Percentiles rank a stretch among this genome's conserved stretches.
Evolutionary conservation across 2,329 filamentous ascomycete genomes (phyloP).

Genomic region (Pseudocercospora cruenta): DNA sequence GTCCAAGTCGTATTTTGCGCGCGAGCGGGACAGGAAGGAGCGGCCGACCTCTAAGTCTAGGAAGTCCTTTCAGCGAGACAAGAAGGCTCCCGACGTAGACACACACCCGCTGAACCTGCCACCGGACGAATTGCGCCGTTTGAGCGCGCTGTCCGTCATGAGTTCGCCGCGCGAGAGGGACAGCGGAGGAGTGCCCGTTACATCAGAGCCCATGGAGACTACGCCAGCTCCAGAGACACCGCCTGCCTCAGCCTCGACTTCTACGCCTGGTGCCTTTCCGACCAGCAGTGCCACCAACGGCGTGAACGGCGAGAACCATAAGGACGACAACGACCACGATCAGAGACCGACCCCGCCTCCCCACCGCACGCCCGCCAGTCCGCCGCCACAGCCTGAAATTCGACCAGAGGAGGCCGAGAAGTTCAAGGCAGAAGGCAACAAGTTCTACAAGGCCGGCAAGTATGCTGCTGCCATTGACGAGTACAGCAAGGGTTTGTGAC

Average conservation of each 20-base stretch:
- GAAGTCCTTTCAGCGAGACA: slow-evolving; percentile 35
- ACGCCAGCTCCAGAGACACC: slow-evolving; percentile 32
- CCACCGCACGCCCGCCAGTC: slow-evolving; percentile 61
- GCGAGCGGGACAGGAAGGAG: slow-evolving; percentile 33
- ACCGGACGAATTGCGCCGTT: slow-evolving; percentile 81
- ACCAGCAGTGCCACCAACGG: slow-evolving; percentile 46
- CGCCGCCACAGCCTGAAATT: slow-evolving; percentile 45
- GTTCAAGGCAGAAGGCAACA: slow-evolving; percentile 92
- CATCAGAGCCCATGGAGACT: slow-evolving; percentile 37
- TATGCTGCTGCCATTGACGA: slow-evolving; percentile 86
- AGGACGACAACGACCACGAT: slow-evolving; percentile 53
- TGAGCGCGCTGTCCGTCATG: slow-evolving; percentile 61
- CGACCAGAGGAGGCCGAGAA: slow-evolving; percentile 77
- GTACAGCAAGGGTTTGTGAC: slow-evolving; percentile 82
- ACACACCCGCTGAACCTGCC: slow-evolving; percentile 81
- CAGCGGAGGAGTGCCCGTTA: slow-evolving; percentile 25
- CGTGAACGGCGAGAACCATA: slow-evolving; percentile 44
- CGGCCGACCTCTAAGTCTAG: slow-evolving; percentile 28
- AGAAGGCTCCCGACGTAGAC: slow-evolving; percentile 54
- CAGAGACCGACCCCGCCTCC: slow-evolving; percentile 69
- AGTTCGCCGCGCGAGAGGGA: slow-evolving; percentile 15
- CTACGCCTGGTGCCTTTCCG: slow-evolving; percentile 51
- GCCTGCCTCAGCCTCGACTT: slow-evolving; percentile 8
- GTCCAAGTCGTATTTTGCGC: slow-evolving; percentile 25
- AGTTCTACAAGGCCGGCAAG: slow-evolving; percentile 93